Evolutionary conservation across 305 asterid species (phyloP).

Genomic region (Ilex paraguariensis): DNA sequence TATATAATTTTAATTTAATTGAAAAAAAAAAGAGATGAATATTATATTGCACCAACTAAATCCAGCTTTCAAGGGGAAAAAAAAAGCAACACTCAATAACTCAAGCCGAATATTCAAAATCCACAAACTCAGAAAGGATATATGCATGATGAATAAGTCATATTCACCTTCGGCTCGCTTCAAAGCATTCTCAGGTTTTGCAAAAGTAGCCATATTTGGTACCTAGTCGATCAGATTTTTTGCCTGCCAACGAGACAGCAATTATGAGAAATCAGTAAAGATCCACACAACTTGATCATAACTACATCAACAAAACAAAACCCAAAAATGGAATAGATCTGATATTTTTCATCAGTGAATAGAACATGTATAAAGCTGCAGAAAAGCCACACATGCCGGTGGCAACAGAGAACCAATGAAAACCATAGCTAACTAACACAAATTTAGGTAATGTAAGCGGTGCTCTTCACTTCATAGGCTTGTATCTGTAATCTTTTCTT

Average conservation of each 20-base stretch:
- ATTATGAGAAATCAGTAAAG: not conserved
- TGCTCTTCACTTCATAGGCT: too few relatives aligned
- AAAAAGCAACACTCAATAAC: not conserved
- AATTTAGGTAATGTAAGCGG: too few relatives aligned
- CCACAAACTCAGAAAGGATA: not conserved
- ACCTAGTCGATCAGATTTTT: constrained; percentile 12
- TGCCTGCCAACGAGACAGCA: constrained; percentile 18
- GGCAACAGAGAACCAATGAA: too few relatives aligned
- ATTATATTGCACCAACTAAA: not conserved
- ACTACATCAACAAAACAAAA: too few relatives aligned
- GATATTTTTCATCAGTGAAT: too few relatives aligned
- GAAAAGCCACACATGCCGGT: too few relatives aligned
- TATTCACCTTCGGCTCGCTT: constrained; percentile 90
- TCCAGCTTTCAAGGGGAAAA: not conserved
- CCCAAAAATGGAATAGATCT: too few relatives aligned
- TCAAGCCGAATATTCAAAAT: not conserved
- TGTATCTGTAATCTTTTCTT: too few relatives aligned
- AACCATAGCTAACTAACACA: too few relatives aligned
- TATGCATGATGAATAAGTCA: not conserved
- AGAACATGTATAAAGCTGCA: too few relatives aligned
- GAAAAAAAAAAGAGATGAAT: too few relatives aligned
- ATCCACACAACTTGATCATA: too few relatives aligned
- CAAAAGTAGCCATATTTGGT: constrained; percentile 67
- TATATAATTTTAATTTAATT: not conserved
- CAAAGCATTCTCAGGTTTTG: constrained; percentile 95